Base-by-base conservation (phyloP, 768 basidiomycete species). In the Mycena floridula region DNA sequence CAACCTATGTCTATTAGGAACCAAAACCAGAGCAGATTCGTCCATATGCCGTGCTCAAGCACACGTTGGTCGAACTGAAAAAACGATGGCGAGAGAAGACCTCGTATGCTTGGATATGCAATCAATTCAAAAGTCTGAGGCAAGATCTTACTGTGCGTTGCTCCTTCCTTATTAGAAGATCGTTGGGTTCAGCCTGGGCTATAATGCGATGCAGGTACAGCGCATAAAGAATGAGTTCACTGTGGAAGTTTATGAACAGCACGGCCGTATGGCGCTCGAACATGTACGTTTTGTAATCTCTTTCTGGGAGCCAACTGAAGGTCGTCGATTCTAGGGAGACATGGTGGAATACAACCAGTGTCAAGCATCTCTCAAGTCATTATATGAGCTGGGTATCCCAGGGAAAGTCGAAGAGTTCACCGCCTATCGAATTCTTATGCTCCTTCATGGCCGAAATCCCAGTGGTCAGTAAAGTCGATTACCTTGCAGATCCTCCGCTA, bases 281-380 rank as follows among this genome's bases (percentile, higher is more conserved):
- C 83, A 81, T 55, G 91, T 92, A 64, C 46, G 81, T 65, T 37
- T 36, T 47, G 25, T 27, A 40, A 51, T 57, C 40, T 35, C 50
- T 56, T 48, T 50, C 48, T 18, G 30, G 40, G 20, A 11, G n/a
- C n/a, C 48, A 37, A 25, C 30, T 44, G 28, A 56, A n/a, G n/a
- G n/a, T 35, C 20, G n/a, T n/a, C 40, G 21, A 25, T 45, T 46
- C 12, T 64, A 99, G 95, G 80, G 75, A 58, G 96, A 99, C 63
- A 88, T 99, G 76, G 93, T 96, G 52, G 96, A 99, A 77, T 98
- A 95, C 61, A 98, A 96, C 63, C 89, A 94, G 64, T 99, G 96
- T 66, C 93, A 97, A 63, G 86, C 87, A 24, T 86, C 89, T 52
- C 69, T 98, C 36, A 86, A 85, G 57, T 77, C 79, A 41, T 78